Percentiles rank a stretch among this genome's conserved stretches.
These are phyloP conservation scores for Comarum palustre DNA, from an alignment of 306 rosid species.

Conservation along the genomic window DNA sequence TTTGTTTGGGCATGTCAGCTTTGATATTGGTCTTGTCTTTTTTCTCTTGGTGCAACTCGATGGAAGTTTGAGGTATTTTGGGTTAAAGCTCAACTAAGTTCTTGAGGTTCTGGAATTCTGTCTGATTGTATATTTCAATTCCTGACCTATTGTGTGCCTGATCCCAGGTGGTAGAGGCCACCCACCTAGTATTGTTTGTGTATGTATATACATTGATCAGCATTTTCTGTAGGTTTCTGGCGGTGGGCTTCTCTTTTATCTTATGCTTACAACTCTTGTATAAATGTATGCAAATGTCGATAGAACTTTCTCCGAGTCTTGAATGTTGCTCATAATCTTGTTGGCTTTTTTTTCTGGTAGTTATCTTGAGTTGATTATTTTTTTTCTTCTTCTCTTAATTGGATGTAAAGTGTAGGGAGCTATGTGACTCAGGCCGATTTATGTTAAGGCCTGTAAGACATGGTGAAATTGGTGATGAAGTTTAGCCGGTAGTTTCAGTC, in stretches of 20 bases:
- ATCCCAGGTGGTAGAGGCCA: not conserved
- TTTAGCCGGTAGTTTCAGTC: not conserved
- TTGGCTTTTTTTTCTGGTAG: not conserved
- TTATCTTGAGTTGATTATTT: not conserved
- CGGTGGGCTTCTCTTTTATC: not conserved
- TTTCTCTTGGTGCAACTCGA: not conserved
- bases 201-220: not conserved
- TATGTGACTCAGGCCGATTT: not conserved
- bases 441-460: not conserved
- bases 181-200: not conserved
- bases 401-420: not conserved
- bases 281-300: not conserved
- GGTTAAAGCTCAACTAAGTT: not conserved
- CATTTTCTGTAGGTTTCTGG: not conserved
- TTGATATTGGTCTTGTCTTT: not conserved
- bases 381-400: constrained; percentile 7
- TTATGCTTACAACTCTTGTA: not conserved
- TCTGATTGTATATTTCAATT: not conserved
- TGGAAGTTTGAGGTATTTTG: not conserved
- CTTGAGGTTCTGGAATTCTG: not conserved
- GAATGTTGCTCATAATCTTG: not conserved
- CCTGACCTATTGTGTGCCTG: not conserved
- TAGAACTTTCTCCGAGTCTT: not conserved
- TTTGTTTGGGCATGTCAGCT: constrained; percentile 15
- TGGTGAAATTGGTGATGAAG: not conserved